phyloP scores from a whole-genome alignment of 805 yeast genomes.

The Candida sphagnicola region DNA sequence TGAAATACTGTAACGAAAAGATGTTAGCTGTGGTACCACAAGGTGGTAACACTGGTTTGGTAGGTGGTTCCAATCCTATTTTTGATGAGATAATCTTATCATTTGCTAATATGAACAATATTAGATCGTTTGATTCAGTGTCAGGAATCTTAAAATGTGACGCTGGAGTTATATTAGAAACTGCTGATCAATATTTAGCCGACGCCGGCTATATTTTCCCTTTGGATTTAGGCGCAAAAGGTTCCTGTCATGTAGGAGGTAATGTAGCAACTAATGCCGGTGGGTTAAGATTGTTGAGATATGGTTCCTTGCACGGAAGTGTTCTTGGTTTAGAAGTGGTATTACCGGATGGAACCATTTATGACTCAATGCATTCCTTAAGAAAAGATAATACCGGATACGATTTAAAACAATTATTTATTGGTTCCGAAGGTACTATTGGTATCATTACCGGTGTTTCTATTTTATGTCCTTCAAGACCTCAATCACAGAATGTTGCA shows the following conservation, averaged over 20 bases:
- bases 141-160: slow-evolving; percentile 87
- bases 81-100: slow-evolving; percentile 86
- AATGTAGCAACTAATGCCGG: slow-evolving; percentile 96
- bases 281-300: slow-evolving; percentile 80
- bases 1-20: slow-evolving; percentile 75
- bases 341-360: slow-evolving; percentile 82
- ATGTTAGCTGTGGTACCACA: slow-evolving; percentile 88
- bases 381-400: slow-evolving; percentile 96
- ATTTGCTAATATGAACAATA: slow-evolving; percentile 64
- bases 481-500: slow-evolving; percentile 82
- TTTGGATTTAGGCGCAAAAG: slow-evolving; percentile 92
- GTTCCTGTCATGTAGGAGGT: slow-evolving; percentile 95
- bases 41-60: slow-evolving; percentile 96
- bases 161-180: slow-evolving; percentile 86
- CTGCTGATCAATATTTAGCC: slow-evolving; percentile 72
- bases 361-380: slow-evolving; percentile 76
- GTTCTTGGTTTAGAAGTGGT: slow-evolving; percentile 91
- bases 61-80: slow-evolving; percentile 90
- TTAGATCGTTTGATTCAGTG: slow-evolving; percentile 75
- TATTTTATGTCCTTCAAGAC: slow-evolving; percentile 84
- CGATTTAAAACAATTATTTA: slow-evolving; percentile 86
- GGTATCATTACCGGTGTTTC: slow-evolving; percentile 91
- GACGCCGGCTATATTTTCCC: slow-evolving; percentile 91
- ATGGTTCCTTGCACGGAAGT: slow-evolving; percentile 90
- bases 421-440: slow-evolving; percentile 91